Evolutionary conservation across 2,329 filamentous ascomycete genomes (phyloP), one percentile per base, ranked within the genome.

Genomic region (Orbilia javanica): DNA sequence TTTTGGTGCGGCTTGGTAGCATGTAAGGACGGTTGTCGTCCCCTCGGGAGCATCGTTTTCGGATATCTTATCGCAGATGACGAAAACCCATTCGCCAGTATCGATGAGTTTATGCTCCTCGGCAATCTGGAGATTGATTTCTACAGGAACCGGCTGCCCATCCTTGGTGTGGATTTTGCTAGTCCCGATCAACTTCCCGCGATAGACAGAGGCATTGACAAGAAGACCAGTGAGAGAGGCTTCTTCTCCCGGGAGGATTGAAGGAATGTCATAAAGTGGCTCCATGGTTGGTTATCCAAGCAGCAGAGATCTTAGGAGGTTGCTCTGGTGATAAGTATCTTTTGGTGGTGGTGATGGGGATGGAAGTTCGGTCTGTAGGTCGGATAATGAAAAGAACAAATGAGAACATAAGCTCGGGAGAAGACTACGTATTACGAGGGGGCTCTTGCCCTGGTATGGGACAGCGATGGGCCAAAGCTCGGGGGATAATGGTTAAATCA

Each of bases 101-200:
- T 29, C 18, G 11, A 11, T 3, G 11, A 31, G 15, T 8, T 22
- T 50, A 1, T 34, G 10, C 13, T 65, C 27, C 7, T 65, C 42
- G n/a, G 15, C 6, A n/a, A 65, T 36, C 7, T 36, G 8, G 4
- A 29, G 6, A 25, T 27, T 36, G 1, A 65, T 1, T 27, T 65
- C 42, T 15, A 31, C 29, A 2, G 62, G 20, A 65, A n/a, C 2
- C 1, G 4, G 13, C 22, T 52, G 13, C 42, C n/a, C 42, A 2
- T 15, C 62, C 10, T 65, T 65, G 42, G 22, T 65, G 4, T 15
- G 18, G 42, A 65, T 65, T 8, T 6, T 15, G 15, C 62, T 39
- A 4, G 27, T 10, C 18, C 6, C 5, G 10, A 57, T 57, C 4
- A 34, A 11, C 13, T 11, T 15, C 1, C 2, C 3, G 15, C 31